Evolutionary conservation across 1,284 basidiomycete species (phyloP), one percentile per base, ranked within the genome.

Genomic region (Pseudozyma thailandica): DNA sequence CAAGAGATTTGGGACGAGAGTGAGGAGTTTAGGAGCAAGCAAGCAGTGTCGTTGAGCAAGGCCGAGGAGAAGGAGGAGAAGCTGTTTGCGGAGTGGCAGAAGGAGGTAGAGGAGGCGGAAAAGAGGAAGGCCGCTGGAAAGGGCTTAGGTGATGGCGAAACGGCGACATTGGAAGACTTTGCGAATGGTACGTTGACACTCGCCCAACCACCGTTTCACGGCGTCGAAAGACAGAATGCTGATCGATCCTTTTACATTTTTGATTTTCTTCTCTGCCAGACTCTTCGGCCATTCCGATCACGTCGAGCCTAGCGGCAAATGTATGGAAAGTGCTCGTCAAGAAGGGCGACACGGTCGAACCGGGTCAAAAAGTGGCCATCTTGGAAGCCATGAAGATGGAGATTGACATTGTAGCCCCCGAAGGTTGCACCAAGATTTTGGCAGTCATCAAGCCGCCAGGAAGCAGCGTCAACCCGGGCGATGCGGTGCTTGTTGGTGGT

Each of bases 351-450:
- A 72, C 79, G 0, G 84, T 90, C 44, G 69, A 83, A n/a, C 82
- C 84, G 0, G 86, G 87, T 13, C 85, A 88, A 23, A 84, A 87
- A 9, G 72, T 90, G 46, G 66, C 88, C 4, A 84, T 90, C 20
- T 84, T 90, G 18, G 89, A 90, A 78, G 89, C 89, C 0, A 90
- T 90, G 90, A 90, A 91, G 83, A 89, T 87, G 3, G 89, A 90
- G 75, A 80, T 83, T 30, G 51, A 55, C 31, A 48, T 62, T 16
- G 42, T 55, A 6, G 60, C 44, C 10, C 60, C 51, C 13, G 52
- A 47, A 28, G 51, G 60, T 3, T 45, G 42, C 12, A 51, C 16
- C 5, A 23, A 7, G 3, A 51, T 62, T 25, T 50, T 48, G 44
- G 60, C 53, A 16, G 39, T 62, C 9, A 18, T 62, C 30, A 61